Evolutionary conservation across 2,329 filamentous ascomycete genomes (phyloP), one percentile per base, ranked within the genome.

Genomic region (Aspergillus fijiensis): DNA sequence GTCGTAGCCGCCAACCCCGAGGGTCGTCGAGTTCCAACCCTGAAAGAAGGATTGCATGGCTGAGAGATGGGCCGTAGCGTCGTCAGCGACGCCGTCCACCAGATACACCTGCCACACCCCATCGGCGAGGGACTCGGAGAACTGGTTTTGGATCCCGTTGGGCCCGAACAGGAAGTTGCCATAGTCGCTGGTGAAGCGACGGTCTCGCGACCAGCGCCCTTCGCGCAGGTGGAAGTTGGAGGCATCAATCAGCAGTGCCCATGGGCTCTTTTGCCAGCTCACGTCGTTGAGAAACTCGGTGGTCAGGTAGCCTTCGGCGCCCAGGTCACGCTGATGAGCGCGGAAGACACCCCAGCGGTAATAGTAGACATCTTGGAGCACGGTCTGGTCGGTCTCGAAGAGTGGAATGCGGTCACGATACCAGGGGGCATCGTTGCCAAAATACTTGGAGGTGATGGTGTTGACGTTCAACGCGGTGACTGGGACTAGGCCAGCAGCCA

Each of bases 211-310:
- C 79, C 77, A 81, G n/a, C 77, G 70, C 0, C 77, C 79, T 60
- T 80, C 78, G 6, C 74, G 72, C 5, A 81, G 64, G 61, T 80
- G 78, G 39, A 80, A 80, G 3, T 74, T 78, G 1, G 78, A 76
- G 1, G 79, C 79, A 63, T 80, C 77, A 55, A 79, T 80, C 45
- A 81, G 60, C 5, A 77, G 74, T 1, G 76, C 78, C 67, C 73
- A 80, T 0, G 79, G 78, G 39, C 71, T 66, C 0, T 74, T 72
- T 27, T 67, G 65, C 78, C 77, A 81, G 35, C 73, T 53, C 1
- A 80, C 78, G 51, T 80, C 76, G 60, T 79, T 72, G 11, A 80
- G 70, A 35, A 80, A 80, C 29, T 80, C 78, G 2, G 77, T 80
- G 0, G 76, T 76, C n/a, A 80, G 79, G 64, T 73, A 80, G 2